Evolutionary conservation across 192 early-diverging fungal genomes (phyloP), one percentile per base, ranked within the genome.

Genomic region (Kickxella alabastrina): DNA sequence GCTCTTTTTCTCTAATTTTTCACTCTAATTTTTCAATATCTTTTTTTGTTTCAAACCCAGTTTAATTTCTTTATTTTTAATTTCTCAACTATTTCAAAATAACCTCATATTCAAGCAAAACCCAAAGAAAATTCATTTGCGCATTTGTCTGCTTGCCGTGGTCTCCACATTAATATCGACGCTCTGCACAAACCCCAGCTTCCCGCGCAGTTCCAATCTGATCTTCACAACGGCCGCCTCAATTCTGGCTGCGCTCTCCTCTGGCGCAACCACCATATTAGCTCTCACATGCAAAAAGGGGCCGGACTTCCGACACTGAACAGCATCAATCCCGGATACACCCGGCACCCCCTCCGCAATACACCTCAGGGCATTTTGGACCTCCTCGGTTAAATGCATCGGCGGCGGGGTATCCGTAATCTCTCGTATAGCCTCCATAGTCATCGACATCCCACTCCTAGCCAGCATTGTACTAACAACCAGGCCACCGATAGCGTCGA

Each of bases 401-500:
- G 52, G 36, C 4, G 68, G 77, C 38, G 71, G 64, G 9, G 71
- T 62, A 44, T 86, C 84, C 4, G 73, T 58, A 43, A 86, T 64
- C 48, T 84, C 78, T 25, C 60, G 26, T 19, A 82, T 31, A 1
- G 82, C 68, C 5, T 81, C 80, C 22, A 65, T 34, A 10, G 68
- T 62, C 59, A 85, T 73, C 9, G 78, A 52, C 10, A 74, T 24
- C 17, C 86, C 85, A 46, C 79, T 86, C 58, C 80, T 80, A 15
- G 85, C 57, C 45, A 89, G 75, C 79, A 91, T 81, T 21, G 78
- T 83, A 15, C 85, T 78, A 3, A 92, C 87, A 0, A 87, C 55
- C 10, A 91, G 57, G 5, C 88, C 88, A 22, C 90, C 87, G 3
- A 91, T 39, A 0, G 90, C 85, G 56, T 92, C 90, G 13, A 91